Conservation (phyloP, 2,329 filamentous ascomycete species). For the Aspergillus fumigatiaffinis region DNA sequence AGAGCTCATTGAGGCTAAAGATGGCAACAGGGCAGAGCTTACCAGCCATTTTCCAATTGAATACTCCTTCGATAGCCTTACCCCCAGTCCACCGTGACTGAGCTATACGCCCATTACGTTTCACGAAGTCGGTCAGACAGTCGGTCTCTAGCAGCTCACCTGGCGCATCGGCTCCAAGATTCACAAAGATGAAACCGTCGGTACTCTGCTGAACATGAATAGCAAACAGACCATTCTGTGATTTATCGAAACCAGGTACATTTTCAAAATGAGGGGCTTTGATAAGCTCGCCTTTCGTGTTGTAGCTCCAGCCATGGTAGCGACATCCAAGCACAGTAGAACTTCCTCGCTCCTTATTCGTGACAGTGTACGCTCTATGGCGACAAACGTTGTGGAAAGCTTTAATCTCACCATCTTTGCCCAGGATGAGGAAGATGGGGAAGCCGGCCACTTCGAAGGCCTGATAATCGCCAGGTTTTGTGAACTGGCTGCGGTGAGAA, state of each 20-base stretch:
- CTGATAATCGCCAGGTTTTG: conserved; percentile 54
- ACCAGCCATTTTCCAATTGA: conserved; percentile 35
- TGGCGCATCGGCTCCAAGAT: conserved; percentile 15
- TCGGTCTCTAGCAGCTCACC: not conserved
- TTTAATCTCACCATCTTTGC: conserved; percentile 51
- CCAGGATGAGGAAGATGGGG: conserved; percentile 52
- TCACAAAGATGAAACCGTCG: conserved; percentile 26
- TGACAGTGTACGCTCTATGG: conserved; percentile 58
- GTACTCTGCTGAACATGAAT: conserved; percentile 22
- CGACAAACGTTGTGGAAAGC: conserved; percentile 62
- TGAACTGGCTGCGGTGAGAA: conserved; percentile 43
- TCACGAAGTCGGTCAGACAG: conserved; percentile 12
- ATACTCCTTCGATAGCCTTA: conserved; percentile 21
- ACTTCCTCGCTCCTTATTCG: conserved; percentile 49
- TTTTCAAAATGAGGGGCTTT: conserved; percentile 59
- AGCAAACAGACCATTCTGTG: conserved; percentile 52
- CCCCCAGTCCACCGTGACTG: conserved; percentile 25
- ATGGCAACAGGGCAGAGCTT: conserved; percentile 1
- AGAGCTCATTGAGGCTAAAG: too few species aligned
- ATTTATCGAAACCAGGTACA: conserved; percentile 54
- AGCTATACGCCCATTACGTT: conserved; percentile 3
- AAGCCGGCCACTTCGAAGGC: conserved; percentile 55
- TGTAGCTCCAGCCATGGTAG: conserved; percentile 63
- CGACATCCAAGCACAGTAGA: conserved; percentile 54
- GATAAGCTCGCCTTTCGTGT: conserved; percentile 53